Base-by-base conservation (phyloP, 2,329 filamentous ascomycete genomes). In the Ophiostoma populinum region DNA sequence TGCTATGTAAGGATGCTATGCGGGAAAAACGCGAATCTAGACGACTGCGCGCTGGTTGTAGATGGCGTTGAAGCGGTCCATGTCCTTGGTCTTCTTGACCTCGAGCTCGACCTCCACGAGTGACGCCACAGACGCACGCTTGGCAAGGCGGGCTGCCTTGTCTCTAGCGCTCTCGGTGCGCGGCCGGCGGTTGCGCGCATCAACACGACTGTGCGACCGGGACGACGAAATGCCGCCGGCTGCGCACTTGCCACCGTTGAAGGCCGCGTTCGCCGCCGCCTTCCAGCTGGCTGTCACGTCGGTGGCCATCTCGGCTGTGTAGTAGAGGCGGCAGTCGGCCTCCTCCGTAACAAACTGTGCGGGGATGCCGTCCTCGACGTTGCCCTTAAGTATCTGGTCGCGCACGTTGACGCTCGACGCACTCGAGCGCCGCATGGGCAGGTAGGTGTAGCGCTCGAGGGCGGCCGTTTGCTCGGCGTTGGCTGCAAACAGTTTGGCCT, bases 301-400 rank as follows among this genome's bases (percentile, higher is more conserved):
- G 7, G 50, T 53, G 29, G 59, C 47, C 57, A 66, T 68, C 13
- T 52, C 55, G 7, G 55, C 54, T 2, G 63, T 67, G 51, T 61
- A 67, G 52, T 58, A 66, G 13, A 67, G 58, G 7, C 64, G 57
- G 48, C 64, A 68, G 47, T 66, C 61, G 3, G 61, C 54, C 11
- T 58, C 49, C 46, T 67, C 61, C 38, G 58, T 56, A 1, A 62
- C 47, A 40, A 57, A 68, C 42, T 68, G 64, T 17, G 63, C 50
- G 5, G 64, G 63, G 4, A 53, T 44, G 13, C 56, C 56, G 26
- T 58, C 55, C 7, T 50, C 45, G 26, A 57, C 37, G 42, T 60
- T 49, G 11, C 47, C 45, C 5, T 44, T 44, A 39, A 43, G 36
- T 26, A 61, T 55, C 44, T 56, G 47, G 44, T 61, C 56, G 34